Conservation (phyloP, 164 flowering plant species). For the Magnolia kwangsiensis region DNA sequence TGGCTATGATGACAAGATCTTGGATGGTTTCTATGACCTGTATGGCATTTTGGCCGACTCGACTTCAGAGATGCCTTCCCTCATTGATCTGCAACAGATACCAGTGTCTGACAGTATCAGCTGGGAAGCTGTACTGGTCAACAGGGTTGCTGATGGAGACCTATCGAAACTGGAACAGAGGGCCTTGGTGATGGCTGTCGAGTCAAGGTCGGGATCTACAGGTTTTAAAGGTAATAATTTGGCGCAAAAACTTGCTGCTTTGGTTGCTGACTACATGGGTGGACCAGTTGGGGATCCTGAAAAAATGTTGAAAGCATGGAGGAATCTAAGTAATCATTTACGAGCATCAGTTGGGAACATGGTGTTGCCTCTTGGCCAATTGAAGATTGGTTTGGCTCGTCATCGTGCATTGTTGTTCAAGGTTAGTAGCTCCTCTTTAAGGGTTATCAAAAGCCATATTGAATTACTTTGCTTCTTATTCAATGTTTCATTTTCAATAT, state of each 20-base stretch:
- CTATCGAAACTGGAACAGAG: slow-evolving; percentile 69
- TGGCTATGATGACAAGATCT: slow-evolving; percentile 84
- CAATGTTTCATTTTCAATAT: not conserved
- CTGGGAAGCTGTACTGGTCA: slow-evolving; percentile 90
- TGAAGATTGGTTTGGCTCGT: slow-evolving; percentile 88
- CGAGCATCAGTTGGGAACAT: slow-evolving; percentile 62
- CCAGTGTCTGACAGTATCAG: slow-evolving; percentile 59
- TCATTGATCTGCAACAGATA: slow-evolving; percentile 80
- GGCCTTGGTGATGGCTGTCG: slow-evolving; percentile 55
- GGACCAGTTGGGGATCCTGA: slow-evolving; percentile 90
- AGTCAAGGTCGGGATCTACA: slow-evolving; percentile 43
- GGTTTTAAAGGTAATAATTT: slow-evolving; percentile 30
- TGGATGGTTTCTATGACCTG: slow-evolving; percentile 96
- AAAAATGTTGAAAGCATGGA: slow-evolving; percentile 67
- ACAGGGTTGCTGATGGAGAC: slow-evolving; percentile 71
- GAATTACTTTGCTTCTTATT: not conserved
- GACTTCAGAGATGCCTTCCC: slow-evolving; percentile 83
- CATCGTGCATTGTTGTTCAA: slow-evolving; percentile 93
- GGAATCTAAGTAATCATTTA: slow-evolving; percentile 47
- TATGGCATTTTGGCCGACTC: slow-evolving; percentile 64
- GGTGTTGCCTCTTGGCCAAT: slow-evolving; percentile 91
- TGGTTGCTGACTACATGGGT: slow-evolving; percentile 90
- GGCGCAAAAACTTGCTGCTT: slow-evolving; percentile 62
- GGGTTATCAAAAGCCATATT: not conserved
- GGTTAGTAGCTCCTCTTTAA: slow-evolving; percentile 34